Evolutionary conservation across 306 rosid species (phyloP), one percentile per base, ranked within the genome.

Genomic region (Ormosia emarginata): DNA sequence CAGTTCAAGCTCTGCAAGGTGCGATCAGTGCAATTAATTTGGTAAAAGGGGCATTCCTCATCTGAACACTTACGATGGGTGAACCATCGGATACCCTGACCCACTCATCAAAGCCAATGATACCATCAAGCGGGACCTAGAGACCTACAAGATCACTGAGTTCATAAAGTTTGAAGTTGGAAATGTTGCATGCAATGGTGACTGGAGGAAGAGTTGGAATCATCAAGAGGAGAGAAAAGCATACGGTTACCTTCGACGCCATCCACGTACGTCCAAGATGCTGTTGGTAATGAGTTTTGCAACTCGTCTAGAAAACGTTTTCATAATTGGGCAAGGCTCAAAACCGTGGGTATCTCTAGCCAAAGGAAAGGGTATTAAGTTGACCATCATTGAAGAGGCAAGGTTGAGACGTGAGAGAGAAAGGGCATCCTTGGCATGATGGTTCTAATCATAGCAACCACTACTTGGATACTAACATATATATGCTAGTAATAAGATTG

Each of bases 61-160:
- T 66, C 80, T 89, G 29, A 84, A 89, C 88, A 89, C 90, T 8
- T 87, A 85, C 67, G 94, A 91, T 78, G 92, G 91, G 2, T 77
- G 94, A 37, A 89, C 90, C 11, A 91, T 89, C 66, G 82, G 92
- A 47, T 91, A 89, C 61, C 94, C 94, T 2, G 94, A 91, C 84
- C 94, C 92, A 0, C 68, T 89, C 0, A 89, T 87, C 70, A 91
- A 82, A 84, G 95, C 91, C 30, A 91, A 89, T 7, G 91, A 90
- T 79, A 88, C 92, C 7, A 79, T 90, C 75, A 88, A 88, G 88
- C 79, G 87, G 8, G 92, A 89, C 74, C 76, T 82, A 8, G 91
- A 85, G 78, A 75, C 67, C 71, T 83, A 87, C 85, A 90, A 85
- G 81, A 83, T 85, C 58, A 32, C 64, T 0, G 87, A 85, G 6